A percentile compares a stretch with the other conserved stretches of the same genome.
These are phyloP conservation scores for Mallotus nudiflorus DNA, from an alignment of 345 rosid species.

Conservation along the genomic window DNA sequence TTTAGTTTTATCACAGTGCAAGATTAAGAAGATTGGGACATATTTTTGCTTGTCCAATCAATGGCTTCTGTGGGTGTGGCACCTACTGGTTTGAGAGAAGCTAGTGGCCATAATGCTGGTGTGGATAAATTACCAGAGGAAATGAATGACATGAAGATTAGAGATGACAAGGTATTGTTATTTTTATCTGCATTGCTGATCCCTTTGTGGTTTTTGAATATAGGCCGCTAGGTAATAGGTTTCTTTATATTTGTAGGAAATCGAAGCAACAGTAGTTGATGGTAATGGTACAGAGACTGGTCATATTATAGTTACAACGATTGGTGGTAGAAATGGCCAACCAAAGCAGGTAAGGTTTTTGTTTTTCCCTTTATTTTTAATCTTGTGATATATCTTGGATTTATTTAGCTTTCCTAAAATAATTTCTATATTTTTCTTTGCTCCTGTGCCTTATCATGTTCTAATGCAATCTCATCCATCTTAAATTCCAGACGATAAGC, in stretches of 20 bases:
- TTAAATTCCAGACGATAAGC: slow-evolving; percentile 71
- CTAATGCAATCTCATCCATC: slow-evolving; percentile 5
- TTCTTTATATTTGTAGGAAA: slow-evolving; percentile 54
- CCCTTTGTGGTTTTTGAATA: background rate
- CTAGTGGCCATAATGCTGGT: slow-evolving; percentile 27
- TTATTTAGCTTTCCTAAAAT: background rate
- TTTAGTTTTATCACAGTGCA: slow-evolving; percentile 18
- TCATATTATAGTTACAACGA: slow-evolving; percentile 92
- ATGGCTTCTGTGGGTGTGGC: slow-evolving; percentile 38
- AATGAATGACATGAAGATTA: slow-evolving; percentile 65
- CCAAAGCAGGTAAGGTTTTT: slow-evolving; percentile 99
- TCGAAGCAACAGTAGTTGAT: slow-evolving; percentile 86
- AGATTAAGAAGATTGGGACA: slow-evolving; percentile 24
- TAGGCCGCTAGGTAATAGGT: background rate
- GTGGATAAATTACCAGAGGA: slow-evolving; percentile 52
- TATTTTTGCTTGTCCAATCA: slow-evolving; percentile 14
- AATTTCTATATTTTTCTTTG: background rate
- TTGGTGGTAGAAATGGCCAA: slow-evolving; percentile 96
- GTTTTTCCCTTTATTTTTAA: background rate
- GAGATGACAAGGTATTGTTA: slow-evolving; percentile 44
- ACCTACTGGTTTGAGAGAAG: slow-evolving; percentile 32
- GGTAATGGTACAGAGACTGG: slow-evolving; percentile 94
- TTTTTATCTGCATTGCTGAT: slow-evolving; percentile 2
- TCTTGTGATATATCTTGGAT: background rate
- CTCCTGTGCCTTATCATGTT: background rate